A percentile compares a stretch with the other conserved stretches of the same genome.
Conservation (phyloP, 257 asterid genomes). For the Primulina huaijiensis region DNA sequence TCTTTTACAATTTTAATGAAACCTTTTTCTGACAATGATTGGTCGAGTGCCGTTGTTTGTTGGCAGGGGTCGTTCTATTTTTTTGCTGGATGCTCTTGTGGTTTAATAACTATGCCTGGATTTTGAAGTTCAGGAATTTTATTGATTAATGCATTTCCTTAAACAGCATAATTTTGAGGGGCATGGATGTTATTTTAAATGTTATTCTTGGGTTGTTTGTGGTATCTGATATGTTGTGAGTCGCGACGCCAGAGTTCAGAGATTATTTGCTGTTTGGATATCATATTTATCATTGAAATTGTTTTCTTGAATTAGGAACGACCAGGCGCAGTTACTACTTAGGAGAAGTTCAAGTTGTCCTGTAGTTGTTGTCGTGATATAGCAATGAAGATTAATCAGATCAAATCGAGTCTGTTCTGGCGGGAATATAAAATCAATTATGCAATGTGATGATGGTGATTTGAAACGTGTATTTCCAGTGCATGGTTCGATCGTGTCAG, state of each 20-base stretch:
- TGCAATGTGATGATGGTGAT: conserved; percentile 32
- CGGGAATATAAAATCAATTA: conserved; percentile 25
- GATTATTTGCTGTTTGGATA: conserved; percentile 13
- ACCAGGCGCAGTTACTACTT: conserved; percentile 11
- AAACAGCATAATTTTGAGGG: background rate
- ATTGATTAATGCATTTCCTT: background rate
- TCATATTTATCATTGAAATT: conserved; percentile 15
- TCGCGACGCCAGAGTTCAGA: background rate
- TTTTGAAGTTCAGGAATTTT: background rate
- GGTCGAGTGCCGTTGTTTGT: background rate
- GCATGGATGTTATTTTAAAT: background rate
- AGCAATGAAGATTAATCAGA: conserved; percentile 14
- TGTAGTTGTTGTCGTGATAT: conserved; percentile 6
- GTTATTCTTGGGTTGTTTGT: background rate
- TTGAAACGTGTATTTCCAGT: conserved; percentile 25
- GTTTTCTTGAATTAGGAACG: conserved; percentile 33
- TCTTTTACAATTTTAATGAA: background rate
- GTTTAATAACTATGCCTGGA: background rate
- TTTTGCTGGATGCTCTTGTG: background rate
- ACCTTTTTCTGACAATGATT: background rate
- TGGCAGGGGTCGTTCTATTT: too few species aligned
- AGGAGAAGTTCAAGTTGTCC: conserved; percentile 15
- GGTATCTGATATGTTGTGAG: conserved; percentile 22
- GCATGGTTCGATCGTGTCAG: conserved; percentile 24
- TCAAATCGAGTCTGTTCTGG: conserved; percentile 9